Percentiles rank a stretch among this genome's conserved stretches.
phyloP scores from a whole-genome alignment of 306 rosid species.

The Clitoria ternatea region DNA sequence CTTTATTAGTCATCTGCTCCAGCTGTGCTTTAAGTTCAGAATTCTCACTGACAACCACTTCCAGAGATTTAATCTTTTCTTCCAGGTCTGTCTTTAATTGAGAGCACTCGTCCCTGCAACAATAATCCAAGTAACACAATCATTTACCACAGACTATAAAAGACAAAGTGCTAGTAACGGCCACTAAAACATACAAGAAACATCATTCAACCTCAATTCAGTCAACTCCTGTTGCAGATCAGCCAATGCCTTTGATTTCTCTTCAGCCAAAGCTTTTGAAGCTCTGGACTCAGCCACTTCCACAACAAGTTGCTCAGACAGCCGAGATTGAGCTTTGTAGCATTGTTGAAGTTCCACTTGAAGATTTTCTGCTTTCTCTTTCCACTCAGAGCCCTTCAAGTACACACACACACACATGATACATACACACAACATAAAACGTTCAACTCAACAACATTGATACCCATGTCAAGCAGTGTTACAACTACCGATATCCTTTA shows the following conservation, averaged over 20 bases:
- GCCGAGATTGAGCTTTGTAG: conserved; percentile 90
- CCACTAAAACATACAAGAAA: conserved; percentile 9
- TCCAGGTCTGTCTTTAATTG: conserved; percentile 68
- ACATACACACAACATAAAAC: background rate
- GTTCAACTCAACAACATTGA: conserved; percentile 6
- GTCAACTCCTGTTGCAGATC: conserved; percentile 63
- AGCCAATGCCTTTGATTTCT: conserved; percentile 52
- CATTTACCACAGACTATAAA: background rate
- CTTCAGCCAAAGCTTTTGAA: conserved; percentile 61
- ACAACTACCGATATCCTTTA: background rate
- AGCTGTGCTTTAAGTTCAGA: conserved; percentile 63
- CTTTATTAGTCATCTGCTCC: conserved; percentile 57
- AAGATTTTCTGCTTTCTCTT: conserved; percentile 81
- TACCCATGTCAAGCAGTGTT: background rate
- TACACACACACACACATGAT: background rate
- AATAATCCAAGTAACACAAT: background rate
- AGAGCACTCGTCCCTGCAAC: conserved; percentile 70
- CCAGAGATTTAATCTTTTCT: conserved; percentile 66
- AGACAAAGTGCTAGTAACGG: background rate
- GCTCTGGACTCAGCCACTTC: conserved; percentile 88
- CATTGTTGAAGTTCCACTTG: conserved; percentile 92
- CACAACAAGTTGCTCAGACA: conserved; percentile 91
- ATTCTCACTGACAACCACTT: conserved; percentile 69
- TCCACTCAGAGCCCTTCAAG: conserved; percentile 91
- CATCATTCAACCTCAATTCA: conserved; percentile 48